A percentile compares a stretch with the other conserved stretches of the same genome.
Conservation (phyloP, 768 basidiomycete species). For the Sarcomyxa edulis region DNA sequence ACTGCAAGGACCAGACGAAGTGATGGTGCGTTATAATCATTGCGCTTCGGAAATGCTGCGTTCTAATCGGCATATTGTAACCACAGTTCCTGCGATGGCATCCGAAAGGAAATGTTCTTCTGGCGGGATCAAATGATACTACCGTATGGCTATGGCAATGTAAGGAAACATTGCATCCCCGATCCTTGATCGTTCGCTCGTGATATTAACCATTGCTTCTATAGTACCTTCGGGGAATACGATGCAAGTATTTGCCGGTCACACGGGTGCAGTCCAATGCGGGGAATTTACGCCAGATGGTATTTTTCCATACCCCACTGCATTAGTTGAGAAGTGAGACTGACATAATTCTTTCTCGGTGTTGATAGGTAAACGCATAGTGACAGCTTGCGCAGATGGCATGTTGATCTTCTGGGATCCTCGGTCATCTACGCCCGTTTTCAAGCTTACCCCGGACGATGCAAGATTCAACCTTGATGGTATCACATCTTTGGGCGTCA, state of each 20-base stretch:
- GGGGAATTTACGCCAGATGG: slow-evolving; percentile 93
- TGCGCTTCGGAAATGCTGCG: not conserved
- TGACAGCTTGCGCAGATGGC: slow-evolving; percentile 83
- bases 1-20: slow-evolving; percentile 92
- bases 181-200: slow-evolving; percentile 4
- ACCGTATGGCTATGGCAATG: slow-evolving; percentile 98
- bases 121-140: slow-evolving; percentile 90
- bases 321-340: not conserved
- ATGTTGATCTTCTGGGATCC: slow-evolving; percentile 91
- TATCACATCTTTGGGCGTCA: slow-evolving; percentile 83
- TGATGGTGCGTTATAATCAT: slow-evolving; percentile 58
- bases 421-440: slow-evolving; percentile 65
- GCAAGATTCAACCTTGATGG: slow-evolving; percentile 76
- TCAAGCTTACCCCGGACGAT: slow-evolving; percentile 71
- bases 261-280: slow-evolving; percentile 76
- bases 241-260: slow-evolving; percentile 95
- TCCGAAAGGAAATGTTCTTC: slow-evolving; percentile 83
- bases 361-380: slow-evolving; percentile 71
- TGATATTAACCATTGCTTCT: too few species aligned
- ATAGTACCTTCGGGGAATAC: slow-evolving; percentile 91
- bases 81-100: slow-evolving; percentile 92
- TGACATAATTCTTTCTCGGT: slow-evolving; percentile 6
- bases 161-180: slow-evolving; percentile 30
- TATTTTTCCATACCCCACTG: slow-evolving; percentile 17
- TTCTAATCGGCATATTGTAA: slow-evolving; percentile 1